Conservation (phyloP, 768 basidiomycete species). For the Lactarius psammicola region DNA sequence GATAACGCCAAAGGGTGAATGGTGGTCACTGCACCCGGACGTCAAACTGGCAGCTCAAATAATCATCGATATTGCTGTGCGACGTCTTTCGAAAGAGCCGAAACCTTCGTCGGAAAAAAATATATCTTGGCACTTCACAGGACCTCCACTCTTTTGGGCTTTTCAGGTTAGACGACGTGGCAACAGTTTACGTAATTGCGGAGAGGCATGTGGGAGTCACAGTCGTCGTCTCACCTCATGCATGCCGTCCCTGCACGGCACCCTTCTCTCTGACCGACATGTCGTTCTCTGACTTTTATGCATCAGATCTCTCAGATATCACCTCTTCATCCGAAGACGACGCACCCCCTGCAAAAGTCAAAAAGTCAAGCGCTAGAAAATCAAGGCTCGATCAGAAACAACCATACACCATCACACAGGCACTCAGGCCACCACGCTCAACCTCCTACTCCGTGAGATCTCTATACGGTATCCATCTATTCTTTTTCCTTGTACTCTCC, state of each 20-base stretch:
- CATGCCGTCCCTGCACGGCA: neutral
- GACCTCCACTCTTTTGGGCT: neutral
- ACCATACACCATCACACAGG: conserved; percentile 24
- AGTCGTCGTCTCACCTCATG: neutral
- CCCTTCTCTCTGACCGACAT: conserved; percentile 9
- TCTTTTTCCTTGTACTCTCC: neutral
- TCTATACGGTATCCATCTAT: conserved; percentile 33
- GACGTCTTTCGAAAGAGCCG: neutral
- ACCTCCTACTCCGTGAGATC: conserved; percentile 36
- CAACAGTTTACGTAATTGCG: neutral
- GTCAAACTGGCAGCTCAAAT: neutral
- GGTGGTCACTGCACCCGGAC: neutral
- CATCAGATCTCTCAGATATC: conserved; percentile 35
- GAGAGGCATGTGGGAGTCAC: neutral
- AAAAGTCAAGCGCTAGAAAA: conserved; percentile 20
- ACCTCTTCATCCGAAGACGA: conserved; percentile 32
- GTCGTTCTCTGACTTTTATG: conserved; percentile 31
- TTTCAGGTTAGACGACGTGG: neutral
- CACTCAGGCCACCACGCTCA: conserved; percentile 31
- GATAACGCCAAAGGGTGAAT: neutral
- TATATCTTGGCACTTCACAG: neutral
- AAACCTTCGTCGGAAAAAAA: too few species aligned
- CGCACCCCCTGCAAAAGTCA: conserved; percentile 12
- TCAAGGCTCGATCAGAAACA: neutral
- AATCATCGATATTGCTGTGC: neutral